Percentiles rank a stretch among this genome's conserved stretches.
phyloP scores from a whole-genome alignment of 176 grass and related monocot genomes.

The Olyra latifolia region DNA sequence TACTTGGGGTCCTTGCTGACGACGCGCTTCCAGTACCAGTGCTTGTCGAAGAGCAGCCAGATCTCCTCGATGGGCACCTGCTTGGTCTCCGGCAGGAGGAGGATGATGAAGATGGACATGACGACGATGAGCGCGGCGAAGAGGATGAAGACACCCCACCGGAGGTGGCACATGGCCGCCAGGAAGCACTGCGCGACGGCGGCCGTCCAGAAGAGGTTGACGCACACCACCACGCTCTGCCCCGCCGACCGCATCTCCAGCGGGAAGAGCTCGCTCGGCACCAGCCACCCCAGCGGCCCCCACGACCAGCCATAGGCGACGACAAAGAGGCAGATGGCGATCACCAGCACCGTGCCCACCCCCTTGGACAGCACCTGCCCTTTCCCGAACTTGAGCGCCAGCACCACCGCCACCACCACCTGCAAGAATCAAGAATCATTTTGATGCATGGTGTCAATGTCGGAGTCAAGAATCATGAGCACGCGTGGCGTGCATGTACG shows the following conservation, averaged over 20 bases:
- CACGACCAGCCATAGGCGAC: conserved; percentile 93
- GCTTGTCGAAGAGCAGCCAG: conserved; percentile 79
- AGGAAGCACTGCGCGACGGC: conserved; percentile 97
- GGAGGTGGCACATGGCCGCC: conserved; percentile 82
- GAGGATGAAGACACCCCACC: conserved; percentile 86
- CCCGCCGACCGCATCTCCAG: conserved; percentile 91
- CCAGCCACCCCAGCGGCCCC: conserved; percentile 95
- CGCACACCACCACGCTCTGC: conserved; percentile 95
- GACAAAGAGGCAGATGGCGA: conserved; percentile 88
- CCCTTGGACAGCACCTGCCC: conserved; percentile 63
- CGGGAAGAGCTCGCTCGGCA: conserved; percentile 91
- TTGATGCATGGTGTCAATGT: not conserved
- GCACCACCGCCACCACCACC: conserved; percentile 60
- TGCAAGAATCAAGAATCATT: not conserved
- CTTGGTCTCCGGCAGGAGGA: conserved; percentile 96
- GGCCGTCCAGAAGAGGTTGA: conserved; percentile 98
- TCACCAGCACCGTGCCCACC: conserved; percentile 56
- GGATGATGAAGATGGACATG: conserved; percentile 82
- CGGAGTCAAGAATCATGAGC: no score
- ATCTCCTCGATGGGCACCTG: conserved; percentile 98
- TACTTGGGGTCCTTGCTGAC: conserved; percentile 57
- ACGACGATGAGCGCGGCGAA: conserved; percentile 78
- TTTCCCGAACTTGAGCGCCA: conserved; percentile 81
- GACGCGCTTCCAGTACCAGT: conserved; percentile 94
- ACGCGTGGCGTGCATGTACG: no score